Conservation (phyloP, 495 filamentous ascomycete species). For the Clohesyomyces aquaticus region DNA sequence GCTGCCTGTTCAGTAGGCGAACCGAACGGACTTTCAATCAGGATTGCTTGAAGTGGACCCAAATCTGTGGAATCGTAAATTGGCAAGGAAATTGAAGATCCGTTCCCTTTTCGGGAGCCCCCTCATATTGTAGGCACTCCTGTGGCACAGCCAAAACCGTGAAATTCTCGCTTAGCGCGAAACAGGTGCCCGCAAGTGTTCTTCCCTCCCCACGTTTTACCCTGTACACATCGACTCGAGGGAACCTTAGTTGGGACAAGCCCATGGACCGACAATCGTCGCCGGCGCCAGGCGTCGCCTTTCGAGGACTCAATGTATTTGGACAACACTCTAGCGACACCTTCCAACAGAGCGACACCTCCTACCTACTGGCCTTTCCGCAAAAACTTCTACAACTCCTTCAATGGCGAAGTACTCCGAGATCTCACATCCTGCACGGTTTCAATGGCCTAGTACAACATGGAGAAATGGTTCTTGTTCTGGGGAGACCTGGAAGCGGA, state of each 20-base stretch:
- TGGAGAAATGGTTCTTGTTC: slow-evolving; percentile 54
- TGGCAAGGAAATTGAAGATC: not conserved
- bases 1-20: too few relatives aligned
- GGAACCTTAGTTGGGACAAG: not conserved
- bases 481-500: slow-evolving; percentile 54
- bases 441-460: slow-evolving; percentile 12
- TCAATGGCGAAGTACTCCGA: too few relatives aligned
- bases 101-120: not conserved
- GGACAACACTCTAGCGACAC: slow-evolving; percentile 1
- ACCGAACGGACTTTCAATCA: too few relatives aligned
- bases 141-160: not conserved
- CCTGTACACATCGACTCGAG: not conserved
- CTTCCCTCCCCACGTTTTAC: not conserved
- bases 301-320: slow-evolving; percentile 12
- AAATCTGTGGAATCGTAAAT: too few relatives aligned
- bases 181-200: not conserved
- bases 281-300: not conserved
- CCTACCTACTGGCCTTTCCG: not conserved
- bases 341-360: slow-evolving; percentile 1
- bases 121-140: not conserved
- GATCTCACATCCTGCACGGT: slow-evolving; percentile 5
- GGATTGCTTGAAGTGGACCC: too few relatives aligned
- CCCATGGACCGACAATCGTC: slow-evolving; percentile 1
- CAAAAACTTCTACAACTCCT: not conserved
- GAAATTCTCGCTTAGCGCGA: slow-evolving; percentile 1